A percentile compares a stretch with the other conserved stretches of the same genome.
phyloP scores from a whole-genome alignment of 163 green algal genomes.

The Prototheca cutis region DNA sequence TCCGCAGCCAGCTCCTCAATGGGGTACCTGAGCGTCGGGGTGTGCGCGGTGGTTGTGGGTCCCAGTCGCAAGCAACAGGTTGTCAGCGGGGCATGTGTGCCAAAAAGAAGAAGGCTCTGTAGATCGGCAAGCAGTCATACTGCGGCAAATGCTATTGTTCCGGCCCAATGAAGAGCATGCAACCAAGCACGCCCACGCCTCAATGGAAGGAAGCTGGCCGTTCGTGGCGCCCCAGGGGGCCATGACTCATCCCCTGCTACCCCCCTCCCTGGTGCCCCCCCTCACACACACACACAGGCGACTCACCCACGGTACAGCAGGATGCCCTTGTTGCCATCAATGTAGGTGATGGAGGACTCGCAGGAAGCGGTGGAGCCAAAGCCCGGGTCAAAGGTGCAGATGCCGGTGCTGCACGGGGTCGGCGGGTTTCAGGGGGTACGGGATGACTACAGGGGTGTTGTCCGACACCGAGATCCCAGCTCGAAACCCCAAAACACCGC shows the following conservation, averaged over 20 bases:
- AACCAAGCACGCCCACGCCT: too few species aligned
- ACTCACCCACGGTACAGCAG: constrained; percentile 58
- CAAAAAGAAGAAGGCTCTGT: too few species aligned
- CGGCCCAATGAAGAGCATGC: too few species aligned
- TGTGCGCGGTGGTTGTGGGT: too few species aligned
- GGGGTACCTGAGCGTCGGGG: constrained; percentile 44
- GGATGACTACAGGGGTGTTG: too few species aligned
- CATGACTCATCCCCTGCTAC: too few species aligned
- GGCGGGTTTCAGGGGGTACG: neutral
- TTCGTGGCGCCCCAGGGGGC: too few species aligned
- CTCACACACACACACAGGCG: neutral
- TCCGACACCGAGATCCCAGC: neutral
- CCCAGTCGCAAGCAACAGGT: too few species aligned
- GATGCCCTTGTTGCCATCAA: constrained; percentile 69
- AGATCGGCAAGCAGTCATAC: too few species aligned
- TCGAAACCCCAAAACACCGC: neutral
- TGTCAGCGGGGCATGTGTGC: too few species aligned
- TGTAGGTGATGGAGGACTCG: constrained; percentile 68
- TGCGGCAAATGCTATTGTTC: too few species aligned
- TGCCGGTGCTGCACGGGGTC: constrained; percentile 25
- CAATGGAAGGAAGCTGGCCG: too few species aligned
- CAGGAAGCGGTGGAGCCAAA: constrained; percentile 55
- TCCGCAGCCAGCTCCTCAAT: constrained; percentile 58
- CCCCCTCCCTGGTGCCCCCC: neutral
- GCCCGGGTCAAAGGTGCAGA: constrained; percentile 67